Percentiles rank a stretch among this genome's conserved stretches.
These are phyloP conservation scores for barrel medic (Medicago truncatula) DNA, from an alignment of 306 rosid species.

Conservation along the genomic window DNA sequence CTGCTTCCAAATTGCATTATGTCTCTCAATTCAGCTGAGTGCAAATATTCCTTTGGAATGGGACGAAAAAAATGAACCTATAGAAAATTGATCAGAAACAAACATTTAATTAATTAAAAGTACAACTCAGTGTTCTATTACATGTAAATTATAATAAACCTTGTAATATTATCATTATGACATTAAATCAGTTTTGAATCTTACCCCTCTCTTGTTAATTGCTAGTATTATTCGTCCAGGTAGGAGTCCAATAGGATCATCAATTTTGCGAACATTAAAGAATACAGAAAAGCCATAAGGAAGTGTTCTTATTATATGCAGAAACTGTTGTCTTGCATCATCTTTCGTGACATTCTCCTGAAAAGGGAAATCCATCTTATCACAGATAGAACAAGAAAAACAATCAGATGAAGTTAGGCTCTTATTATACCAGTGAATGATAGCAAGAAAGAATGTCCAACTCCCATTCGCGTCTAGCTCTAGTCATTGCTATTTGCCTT, in stretches of 20 bases:
- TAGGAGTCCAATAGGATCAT: slow-evolving; percentile 94
- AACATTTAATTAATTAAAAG: slow-evolving; percentile 1
- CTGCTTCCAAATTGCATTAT: slow-evolving; percentile 99
- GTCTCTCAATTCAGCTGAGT: slow-evolving; percentile 95
- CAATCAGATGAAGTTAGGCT: not conserved
- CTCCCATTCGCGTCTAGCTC: slow-evolving; percentile 93
- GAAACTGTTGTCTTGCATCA: slow-evolving; percentile 91
- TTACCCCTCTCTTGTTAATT: slow-evolving; percentile 96
- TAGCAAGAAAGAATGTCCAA: slow-evolving; percentile 88
- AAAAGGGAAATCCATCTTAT: slow-evolving; percentile 21
- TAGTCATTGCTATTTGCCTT: slow-evolving; percentile 90
- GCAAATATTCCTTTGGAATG: slow-evolving; percentile 91
- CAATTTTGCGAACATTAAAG: slow-evolving; percentile 90
- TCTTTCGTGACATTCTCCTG: slow-evolving; percentile 86
- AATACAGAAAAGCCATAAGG: slow-evolving; percentile 93
- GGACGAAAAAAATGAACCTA: slow-evolving; percentile 98
- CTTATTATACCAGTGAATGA: slow-evolving; percentile 67
- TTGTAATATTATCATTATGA: not conserved
- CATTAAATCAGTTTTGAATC: slow-evolving; percentile 22
- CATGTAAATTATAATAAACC: not conserved
- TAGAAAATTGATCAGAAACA: slow-evolving; percentile 34
- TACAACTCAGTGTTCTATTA: not conserved
- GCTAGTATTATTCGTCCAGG: slow-evolving; percentile 94
- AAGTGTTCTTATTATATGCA: slow-evolving; percentile 83
- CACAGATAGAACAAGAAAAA: slow-evolving; percentile 23